phyloP scores from a whole-genome alignment of 768 basidiomycete genomes.

The Rickenella mellea region DNA sequence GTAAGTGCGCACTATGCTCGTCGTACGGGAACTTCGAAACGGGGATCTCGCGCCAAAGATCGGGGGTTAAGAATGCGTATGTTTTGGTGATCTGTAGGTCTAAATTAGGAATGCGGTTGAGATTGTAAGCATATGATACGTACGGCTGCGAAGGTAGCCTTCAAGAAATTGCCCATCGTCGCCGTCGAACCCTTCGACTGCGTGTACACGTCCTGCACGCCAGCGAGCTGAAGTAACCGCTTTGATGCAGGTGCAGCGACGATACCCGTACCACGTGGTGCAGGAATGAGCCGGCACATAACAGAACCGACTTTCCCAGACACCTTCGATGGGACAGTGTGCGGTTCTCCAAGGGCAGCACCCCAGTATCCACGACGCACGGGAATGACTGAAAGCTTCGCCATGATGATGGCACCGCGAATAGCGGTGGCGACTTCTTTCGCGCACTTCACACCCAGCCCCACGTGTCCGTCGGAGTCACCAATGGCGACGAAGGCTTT shows the following conservation, averaged over 20 bases:
- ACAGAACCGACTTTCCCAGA: conserved; percentile 98
- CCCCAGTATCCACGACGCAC: conserved; percentile 99
- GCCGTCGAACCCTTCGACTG: conserved; percentile 97
- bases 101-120: not conserved
- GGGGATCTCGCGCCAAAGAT: conserved; percentile 94
- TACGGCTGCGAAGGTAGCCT: conserved; percentile 90
- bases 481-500: conserved; percentile 99
- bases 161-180: conserved; percentile 98
- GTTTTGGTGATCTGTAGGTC: conserved; percentile 83
- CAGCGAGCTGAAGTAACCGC: conserved; percentile 93
- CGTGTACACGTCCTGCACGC: conserved; percentile 96
- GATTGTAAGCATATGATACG: conserved; percentile 18
- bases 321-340: conserved; percentile 98
- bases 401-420: conserved; percentile 97
- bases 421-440: conserved; percentile 99
- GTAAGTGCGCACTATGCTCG: conserved; percentile 89
- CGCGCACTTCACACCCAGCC: conserved; percentile 98
- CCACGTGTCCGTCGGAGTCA: conserved; percentile 97
- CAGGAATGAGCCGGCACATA: conserved; percentile 98
- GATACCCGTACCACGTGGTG: conserved; percentile 97
- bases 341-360: conserved; percentile 95
- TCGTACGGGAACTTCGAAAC: conserved; percentile 87
- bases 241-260: conserved; percentile 98
- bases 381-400: conserved; percentile 95
- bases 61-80: conserved; percentile 96